Conservation (phyloP, 805 yeast species). For the Nakazawaea ambrosiae region DNA sequence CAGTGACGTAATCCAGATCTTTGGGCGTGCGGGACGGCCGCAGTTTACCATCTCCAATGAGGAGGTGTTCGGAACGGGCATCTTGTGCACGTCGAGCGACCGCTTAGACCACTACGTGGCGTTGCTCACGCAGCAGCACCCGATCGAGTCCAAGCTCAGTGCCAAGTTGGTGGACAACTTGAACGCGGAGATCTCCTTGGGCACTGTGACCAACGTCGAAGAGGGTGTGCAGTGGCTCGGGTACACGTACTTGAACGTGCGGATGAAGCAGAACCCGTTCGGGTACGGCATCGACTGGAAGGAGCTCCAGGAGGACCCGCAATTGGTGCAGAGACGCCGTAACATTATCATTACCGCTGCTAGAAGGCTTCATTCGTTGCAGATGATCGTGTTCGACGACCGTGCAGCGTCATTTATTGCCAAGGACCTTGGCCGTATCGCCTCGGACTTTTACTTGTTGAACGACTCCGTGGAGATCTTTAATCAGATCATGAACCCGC, state of each 20-base stretch:
- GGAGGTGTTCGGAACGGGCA: constrained; percentile 72
- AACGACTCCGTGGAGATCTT: constrained; percentile 85
- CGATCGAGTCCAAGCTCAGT: constrained; percentile 82
- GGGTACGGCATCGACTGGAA: constrained; percentile 88
- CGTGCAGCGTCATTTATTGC: constrained; percentile 69
- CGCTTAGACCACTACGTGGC: constrained; percentile 83
- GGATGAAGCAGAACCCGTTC: constrained; percentile 93
- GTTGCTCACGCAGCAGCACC: constrained; percentile 86
- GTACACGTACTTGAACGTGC: constrained; percentile 85
- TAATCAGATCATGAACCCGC: constrained; percentile 75
- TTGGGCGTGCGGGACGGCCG: constrained; percentile 99
- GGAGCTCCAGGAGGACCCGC: constrained; percentile 78
- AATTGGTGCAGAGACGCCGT: constrained; percentile 64
- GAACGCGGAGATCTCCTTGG: constrained; percentile 93
- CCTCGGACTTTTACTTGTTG: constrained; percentile 86
- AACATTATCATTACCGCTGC: constrained; percentile 78
- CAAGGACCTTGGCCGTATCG: constrained; percentile 88
- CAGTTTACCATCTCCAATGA: constrained; percentile 41
- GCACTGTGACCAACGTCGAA: constrained; percentile 89
- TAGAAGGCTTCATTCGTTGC: constrained; percentile 71
- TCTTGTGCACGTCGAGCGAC: constrained; percentile 78
- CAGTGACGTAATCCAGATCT: constrained; percentile 94
- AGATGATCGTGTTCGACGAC: constrained; percentile 92
- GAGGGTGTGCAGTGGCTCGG: constrained; percentile 99
- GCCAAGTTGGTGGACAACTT: constrained; percentile 82